Conservation (phyloP, 75 land plant genomes). For the Gnetum montanum region DNA sequence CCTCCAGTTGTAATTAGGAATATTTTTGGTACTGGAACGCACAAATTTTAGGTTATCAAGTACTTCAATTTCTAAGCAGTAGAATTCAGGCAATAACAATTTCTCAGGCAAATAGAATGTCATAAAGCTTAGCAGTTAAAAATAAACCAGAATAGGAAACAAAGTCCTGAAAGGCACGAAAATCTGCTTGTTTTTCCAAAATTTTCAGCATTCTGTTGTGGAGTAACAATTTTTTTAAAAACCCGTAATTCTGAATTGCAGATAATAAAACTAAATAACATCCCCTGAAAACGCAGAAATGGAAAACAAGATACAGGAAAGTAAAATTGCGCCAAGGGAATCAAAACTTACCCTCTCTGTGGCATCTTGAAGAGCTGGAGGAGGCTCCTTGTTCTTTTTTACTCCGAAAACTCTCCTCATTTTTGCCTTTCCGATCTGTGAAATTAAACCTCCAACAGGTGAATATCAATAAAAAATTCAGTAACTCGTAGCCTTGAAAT, state of each 20-base stretch:
- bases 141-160: not conserved
- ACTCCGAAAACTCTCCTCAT: slow-evolving; percentile 91
- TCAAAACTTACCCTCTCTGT: slow-evolving; percentile 55
- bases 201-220: no score
- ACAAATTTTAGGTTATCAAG: no score
- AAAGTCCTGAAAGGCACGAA: not conserved
- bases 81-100: not conserved
- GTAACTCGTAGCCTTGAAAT: no score
- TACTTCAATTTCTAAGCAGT: no score
- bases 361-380: slow-evolving; percentile 80
- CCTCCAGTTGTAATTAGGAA: no score
- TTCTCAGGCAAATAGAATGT: not conserved
- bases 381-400: slow-evolving; percentile 93
- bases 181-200: no score
- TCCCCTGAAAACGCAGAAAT: not conserved
- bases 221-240: not conserved
- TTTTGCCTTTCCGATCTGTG: slow-evolving; percentile 6
- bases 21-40: no score
- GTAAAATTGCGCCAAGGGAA: slow-evolving; percentile 3
- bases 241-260: not conserved
- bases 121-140: not conserved
- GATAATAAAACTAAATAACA: no score
- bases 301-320: slow-evolving; percentile 2
- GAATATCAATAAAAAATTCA: not conserved
- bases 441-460: not conserved